Evolutionary conservation across 2,329 filamentous ascomycete genomes (phyloP), one percentile per base, ranked within the genome.

Genomic region (Leptographium procerum): DNA sequence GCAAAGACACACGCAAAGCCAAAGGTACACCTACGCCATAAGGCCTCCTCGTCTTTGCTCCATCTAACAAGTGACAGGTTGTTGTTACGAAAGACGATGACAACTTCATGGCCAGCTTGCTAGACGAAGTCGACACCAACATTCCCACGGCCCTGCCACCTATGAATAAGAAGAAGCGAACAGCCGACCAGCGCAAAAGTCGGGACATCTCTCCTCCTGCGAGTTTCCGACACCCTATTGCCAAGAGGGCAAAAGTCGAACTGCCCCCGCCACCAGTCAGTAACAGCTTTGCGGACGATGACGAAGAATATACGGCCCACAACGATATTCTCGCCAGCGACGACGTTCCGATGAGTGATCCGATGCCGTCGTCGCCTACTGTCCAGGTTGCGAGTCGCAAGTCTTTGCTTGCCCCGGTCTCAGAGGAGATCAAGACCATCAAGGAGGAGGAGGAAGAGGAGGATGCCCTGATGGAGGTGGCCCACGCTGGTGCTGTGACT

Each of bases 81-180:
- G 76, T 84, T 61, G 89, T 87, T 66, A 95, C 89, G 6, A 87
- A 91, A 65, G 92, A 89, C 64, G 92, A 97, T 66, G 87, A 90
- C 59, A 87, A 88, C 59, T 99, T 97, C 72, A 82, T 99, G 72
- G 82, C 84, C 22, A 84, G 86, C 66, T 79, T 99, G 2, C 82
- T 99, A 1, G 90, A 85, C 61, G 90, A 96, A 71, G 88, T 99
- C 58, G 90, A 96, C 68, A 82, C 83, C 55, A 95, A 94, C 67
- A 74, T 82, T 57, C 75, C 78, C 1, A 71, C 73, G 1, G 72
- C 77, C 1, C 74, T 83, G 13, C 77, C 85, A 31, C 79, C 81
- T 57, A 71, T 78, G 33, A 77, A 81, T 33, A 86, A 75, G 70
- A 87, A 76, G 71, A 74, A 91, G 63, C 87, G 88, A 69, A 86